Conservation (phyloP, 805 yeast species). For the Wilhelminamyces savonicus region DNA sequence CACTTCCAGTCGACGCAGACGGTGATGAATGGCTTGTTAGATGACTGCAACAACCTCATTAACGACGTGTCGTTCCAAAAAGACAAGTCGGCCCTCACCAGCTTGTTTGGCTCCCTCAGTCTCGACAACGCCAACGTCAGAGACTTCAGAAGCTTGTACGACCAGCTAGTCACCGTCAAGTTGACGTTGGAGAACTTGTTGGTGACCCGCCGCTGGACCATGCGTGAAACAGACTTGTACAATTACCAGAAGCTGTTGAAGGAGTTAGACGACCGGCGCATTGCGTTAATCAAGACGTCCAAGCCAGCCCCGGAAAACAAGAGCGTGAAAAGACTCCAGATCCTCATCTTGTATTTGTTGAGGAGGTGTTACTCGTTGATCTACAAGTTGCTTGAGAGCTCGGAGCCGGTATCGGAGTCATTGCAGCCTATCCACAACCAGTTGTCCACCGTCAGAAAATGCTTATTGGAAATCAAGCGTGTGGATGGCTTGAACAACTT, state of each 20-base stretch:
- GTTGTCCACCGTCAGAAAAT: constrained; percentile 82
- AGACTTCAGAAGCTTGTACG: constrained; percentile 49
- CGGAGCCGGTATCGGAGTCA: constrained; percentile 94
- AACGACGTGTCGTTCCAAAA: constrained; percentile 55
- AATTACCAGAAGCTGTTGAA: constrained; percentile 70
- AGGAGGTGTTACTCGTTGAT: constrained; percentile 89
- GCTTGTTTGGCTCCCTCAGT: constrained; percentile 13
- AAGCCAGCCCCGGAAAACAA: constrained; percentile 8
- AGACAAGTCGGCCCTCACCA: constrained; percentile 16
- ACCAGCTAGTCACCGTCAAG: constrained; percentile 58
- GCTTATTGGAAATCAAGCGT: constrained; percentile 82
- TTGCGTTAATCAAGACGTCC: constrained; percentile 26
- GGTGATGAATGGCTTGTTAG: constrained; percentile 67
- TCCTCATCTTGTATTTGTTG: constrained; percentile 64
- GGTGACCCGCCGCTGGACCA: constrained; percentile 94
- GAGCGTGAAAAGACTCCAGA: constrained; percentile 26
- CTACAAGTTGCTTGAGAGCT: constrained; percentile 80
- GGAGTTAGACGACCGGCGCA: constrained; percentile 66
- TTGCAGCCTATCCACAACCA: constrained; percentile 92
- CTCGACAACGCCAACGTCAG: constrained; percentile 5
- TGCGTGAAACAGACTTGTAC: constrained; percentile 92
- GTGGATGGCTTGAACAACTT: constrained; percentile 86
- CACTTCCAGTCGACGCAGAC: constrained; percentile 27
- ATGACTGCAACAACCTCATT: constrained; percentile 73
- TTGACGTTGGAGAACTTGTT: constrained; percentile 73